phyloP scores from a whole-genome alignment of 805 yeast genomes.

The Metschnikowia noctiluminum region DNA sequence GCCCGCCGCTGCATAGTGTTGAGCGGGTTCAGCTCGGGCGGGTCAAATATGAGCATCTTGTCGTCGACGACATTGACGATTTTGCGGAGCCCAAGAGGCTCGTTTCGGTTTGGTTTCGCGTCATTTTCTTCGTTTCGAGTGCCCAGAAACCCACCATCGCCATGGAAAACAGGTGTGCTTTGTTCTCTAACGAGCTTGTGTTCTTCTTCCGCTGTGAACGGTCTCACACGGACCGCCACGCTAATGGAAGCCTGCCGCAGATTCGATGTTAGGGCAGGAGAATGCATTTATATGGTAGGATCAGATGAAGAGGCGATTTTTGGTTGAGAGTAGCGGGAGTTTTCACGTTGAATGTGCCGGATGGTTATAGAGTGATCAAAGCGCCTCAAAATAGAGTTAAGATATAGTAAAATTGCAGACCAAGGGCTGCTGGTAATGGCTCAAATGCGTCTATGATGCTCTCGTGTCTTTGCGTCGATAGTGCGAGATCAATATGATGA shows the following conservation, averaged over 20 bases:
- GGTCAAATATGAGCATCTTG: conserved; percentile 82
- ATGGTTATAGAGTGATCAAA: too few species aligned
- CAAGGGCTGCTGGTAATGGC: too few species aligned
- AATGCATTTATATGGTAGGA: background rate
- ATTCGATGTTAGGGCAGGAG: background rate
- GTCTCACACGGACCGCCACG: conserved; percentile 81
- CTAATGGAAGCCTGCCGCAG: conserved; percentile 55
- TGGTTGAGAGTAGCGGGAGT: too few species aligned
- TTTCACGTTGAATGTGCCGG: too few species aligned
- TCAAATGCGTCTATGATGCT: too few species aligned
- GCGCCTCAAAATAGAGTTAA: too few species aligned
- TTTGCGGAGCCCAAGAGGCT: conserved; percentile 58
- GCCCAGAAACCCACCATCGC: conserved; percentile 51
- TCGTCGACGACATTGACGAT: conserved; percentile 80
- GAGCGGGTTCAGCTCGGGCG: conserved; percentile 67
- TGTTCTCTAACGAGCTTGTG: conserved; percentile 39
- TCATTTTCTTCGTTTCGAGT: conserved; percentile 4
- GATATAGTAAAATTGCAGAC: too few species aligned
- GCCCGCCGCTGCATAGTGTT: conserved; percentile 45
- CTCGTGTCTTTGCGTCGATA: too few species aligned
- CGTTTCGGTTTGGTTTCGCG: background rate
- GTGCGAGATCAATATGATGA: too few species aligned
- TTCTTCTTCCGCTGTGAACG: conserved; percentile 65
- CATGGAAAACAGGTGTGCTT: conserved; percentile 37
- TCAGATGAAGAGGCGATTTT: background rate